phyloP scores from a whole-genome alignment of 768 basidiomycete genomes.

The Strobilomyces confusus region DNA sequence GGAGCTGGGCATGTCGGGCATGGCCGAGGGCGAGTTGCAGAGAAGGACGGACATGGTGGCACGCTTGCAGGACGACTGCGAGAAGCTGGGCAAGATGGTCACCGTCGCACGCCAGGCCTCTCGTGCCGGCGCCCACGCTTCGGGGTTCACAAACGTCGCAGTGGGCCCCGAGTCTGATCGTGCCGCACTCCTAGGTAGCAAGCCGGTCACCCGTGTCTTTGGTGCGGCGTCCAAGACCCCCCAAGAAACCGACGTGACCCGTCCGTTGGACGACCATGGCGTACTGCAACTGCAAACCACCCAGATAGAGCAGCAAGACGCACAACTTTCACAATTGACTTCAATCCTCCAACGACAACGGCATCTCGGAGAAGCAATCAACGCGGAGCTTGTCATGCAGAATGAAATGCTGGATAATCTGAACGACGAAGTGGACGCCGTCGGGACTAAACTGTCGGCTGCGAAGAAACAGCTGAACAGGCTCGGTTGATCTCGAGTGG shows the following conservation, averaged over 20 bases:
- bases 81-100: conserved; percentile 82
- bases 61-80: conserved; percentile 85
- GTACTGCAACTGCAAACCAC: conserved; percentile 73
- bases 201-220: conserved; percentile 70
- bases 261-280: conserved; percentile 83
- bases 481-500: conserved; percentile 46
- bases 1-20: conserved; percentile 59
- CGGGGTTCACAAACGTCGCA: conserved; percentile 25
- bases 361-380: conserved; percentile 83
- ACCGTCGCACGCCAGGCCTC: conserved; percentile 62
- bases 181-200: conserved; percentile 58
- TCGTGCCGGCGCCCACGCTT: conserved; percentile 33
- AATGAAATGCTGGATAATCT: conserved; percentile 85
- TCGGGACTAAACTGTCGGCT: conserved; percentile 71
- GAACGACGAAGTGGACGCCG: conserved; percentile 68
- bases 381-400: conserved; percentile 75
- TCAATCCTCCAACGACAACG: conserved; percentile 81
- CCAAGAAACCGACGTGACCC: conserved; percentile 79
- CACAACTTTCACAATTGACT: conserved; percentile 73
- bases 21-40: conserved; percentile 91
- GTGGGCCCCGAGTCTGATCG: conserved; percentile 54
- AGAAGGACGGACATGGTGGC: conserved; percentile 87
- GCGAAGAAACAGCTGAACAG: conserved; percentile 82
- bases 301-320: conserved; percentile 82
- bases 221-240: conserved; percentile 55